phyloP scores from a whole-genome alignment of 2,329 filamentous ascomycete species.

The Tolypocladium paradoxum region DNA sequence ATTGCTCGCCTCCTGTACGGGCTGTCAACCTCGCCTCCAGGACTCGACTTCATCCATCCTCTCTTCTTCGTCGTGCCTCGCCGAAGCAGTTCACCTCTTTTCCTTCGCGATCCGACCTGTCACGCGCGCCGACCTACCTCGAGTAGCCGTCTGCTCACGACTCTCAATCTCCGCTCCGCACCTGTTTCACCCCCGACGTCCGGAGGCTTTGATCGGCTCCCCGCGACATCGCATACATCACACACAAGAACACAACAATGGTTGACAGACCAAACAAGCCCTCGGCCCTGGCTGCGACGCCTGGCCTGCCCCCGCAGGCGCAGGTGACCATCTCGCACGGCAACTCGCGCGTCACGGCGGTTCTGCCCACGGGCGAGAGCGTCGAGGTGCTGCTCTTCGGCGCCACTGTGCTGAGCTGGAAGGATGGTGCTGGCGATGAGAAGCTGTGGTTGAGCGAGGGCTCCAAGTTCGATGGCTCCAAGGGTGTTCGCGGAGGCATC shows the following conservation, averaged over 20 bases:
- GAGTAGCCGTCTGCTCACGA: background rate
- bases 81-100: background rate
- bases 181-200: background rate
- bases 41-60: background rate
- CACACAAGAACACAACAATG: conserved; percentile 28
- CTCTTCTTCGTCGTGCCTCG: background rate
- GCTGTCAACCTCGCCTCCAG: background rate
- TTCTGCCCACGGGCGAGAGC: conserved; percentile 75
- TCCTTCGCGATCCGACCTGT: background rate
- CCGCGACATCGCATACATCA: background rate
- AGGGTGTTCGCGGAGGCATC: conserved; percentile 84
- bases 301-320: conserved; percentile 62
- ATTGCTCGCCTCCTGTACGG: background rate
- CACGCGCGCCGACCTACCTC: background rate
- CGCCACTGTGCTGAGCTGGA: conserved; percentile 90
- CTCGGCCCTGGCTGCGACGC: conserved; percentile 61
- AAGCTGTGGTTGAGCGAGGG: conserved; percentile 78
- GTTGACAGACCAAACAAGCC: conserved; percentile 84
- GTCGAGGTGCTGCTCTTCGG: conserved; percentile 82
- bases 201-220: background rate
- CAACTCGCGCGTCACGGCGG: conserved; percentile 64
- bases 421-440: conserved; percentile 65
- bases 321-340: conserved; percentile 65
- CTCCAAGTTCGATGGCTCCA: conserved; percentile 73
- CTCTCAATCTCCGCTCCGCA: background rate